phyloP scores from a whole-genome alignment of 164 flowering plant genomes.

The Piper longum region DNA sequence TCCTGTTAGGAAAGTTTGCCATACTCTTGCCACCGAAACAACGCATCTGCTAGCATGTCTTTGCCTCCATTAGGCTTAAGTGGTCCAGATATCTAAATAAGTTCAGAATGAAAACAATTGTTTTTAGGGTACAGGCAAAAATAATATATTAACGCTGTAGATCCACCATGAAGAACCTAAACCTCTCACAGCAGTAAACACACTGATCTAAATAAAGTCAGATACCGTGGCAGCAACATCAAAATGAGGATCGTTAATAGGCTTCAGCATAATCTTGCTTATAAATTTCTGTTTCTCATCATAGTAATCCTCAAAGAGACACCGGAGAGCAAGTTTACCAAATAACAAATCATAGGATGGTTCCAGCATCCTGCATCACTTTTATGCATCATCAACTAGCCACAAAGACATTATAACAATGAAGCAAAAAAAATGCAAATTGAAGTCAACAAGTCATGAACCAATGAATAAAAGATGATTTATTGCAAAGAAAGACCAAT shows the following conservation, averaged over 20 bases:
- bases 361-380: slow-evolving; percentile 73
- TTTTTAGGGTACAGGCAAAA: no score
- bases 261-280: slow-evolving; percentile 77
- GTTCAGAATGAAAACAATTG: no score
- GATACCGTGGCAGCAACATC: slow-evolving; percentile 88
- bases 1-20: neutral
- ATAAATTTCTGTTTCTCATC: slow-evolving; percentile 62
- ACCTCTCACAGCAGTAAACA: no score
- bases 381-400: neutral
- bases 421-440: neutral
- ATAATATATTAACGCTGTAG: slow-evolving; percentile 19
- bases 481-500: no score
- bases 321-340: slow-evolving; percentile 75
- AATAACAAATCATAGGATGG: slow-evolving; percentile 72
- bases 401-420: neutral
- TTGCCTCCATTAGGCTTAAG: slow-evolving; percentile 53
- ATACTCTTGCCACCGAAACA: slow-evolving; percentile 93
- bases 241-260: slow-evolving; percentile 84
- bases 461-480: neutral
- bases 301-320: slow-evolving; percentile 89
- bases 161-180: neutral
- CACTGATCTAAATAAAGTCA: slow-evolving; percentile 1
- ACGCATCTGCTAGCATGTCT: slow-evolving; percentile 52
- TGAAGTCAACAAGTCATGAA: neutral
- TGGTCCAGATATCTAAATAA: slow-evolving; percentile 59